Conservation (phyloP, 2,329 filamentous ascomycete species). For the Pestalotiopsis fici region DNA sequence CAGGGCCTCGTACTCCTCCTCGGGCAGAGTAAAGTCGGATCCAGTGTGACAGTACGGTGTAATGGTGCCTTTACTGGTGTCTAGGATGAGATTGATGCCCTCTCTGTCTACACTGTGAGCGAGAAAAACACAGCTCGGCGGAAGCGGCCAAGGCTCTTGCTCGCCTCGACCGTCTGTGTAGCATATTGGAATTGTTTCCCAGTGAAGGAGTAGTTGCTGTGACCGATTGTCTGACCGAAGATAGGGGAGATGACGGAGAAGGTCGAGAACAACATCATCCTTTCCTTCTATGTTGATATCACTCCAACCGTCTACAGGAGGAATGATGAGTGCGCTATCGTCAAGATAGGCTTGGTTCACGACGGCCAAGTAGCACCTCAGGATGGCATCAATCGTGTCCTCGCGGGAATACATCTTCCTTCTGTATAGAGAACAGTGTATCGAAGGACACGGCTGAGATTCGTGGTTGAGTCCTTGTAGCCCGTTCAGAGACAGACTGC, state of each 20-base stretch:
- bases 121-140: slow-evolving; percentile 1
- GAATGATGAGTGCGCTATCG: slow-evolving; percentile 19
- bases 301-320: slow-evolving; percentile 27
- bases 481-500: too few species aligned
- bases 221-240: not conserved
- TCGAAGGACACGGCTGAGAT: too few species aligned
- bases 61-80: not conserved
- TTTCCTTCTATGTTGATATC: not conserved
- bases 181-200: not conserved
- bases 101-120: not conserved
- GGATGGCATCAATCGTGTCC: not conserved
- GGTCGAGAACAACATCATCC: not conserved
- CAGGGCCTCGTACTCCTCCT: not conserved
- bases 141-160: not conserved
- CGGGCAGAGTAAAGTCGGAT: not conserved
- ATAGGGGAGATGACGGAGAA: slow-evolving; percentile 7
- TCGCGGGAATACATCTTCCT: slow-evolving; percentile 13
- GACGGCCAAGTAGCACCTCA: not conserved
- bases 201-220: not conserved
- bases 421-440: too few species aligned
- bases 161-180: not conserved
- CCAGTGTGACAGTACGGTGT: not conserved
- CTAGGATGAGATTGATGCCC: not conserved
- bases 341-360: slow-evolving; percentile 1
- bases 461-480: too few species aligned